Evolutionary conservation across 2,329 filamentous ascomycete species (phyloP).

Genomic region (Lachnellula cervina): DNA sequence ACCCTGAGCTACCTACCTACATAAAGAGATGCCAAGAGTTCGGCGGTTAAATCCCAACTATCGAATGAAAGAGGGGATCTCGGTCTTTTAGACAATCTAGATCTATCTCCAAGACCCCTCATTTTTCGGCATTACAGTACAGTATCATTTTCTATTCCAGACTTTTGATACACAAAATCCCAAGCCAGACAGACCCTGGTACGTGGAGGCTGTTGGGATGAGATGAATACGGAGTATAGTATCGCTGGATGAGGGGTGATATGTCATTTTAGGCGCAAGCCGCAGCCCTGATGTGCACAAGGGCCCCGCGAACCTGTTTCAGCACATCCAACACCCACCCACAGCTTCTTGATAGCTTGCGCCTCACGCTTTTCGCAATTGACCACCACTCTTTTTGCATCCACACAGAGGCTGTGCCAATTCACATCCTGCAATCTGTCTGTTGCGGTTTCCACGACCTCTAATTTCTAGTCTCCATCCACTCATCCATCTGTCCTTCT

Average conservation of each 20-base stretch:
- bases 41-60: neutral
- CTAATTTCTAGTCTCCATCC: neutral
- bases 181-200: neutral
- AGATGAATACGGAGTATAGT: neutral
- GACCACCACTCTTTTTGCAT: neutral
- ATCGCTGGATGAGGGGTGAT: constrained; percentile 2
- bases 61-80: too few species aligned
- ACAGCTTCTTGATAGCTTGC: neutral
- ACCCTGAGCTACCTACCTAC: too few species aligned
- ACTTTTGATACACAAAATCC: too few species aligned
- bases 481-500: neutral
- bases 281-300: neutral
- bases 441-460: neutral
- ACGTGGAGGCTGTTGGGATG: neutral
- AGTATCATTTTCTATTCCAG: too few species aligned
- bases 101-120: too few species aligned
- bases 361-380: neutral
- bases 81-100: too few species aligned
- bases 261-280: constrained; percentile 8
- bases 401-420: constrained; percentile 1
- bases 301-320: constrained; percentile 14
- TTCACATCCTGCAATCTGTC: neutral
- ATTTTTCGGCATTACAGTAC: too few species aligned
- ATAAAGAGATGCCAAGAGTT: neutral
- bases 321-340: neutral